Conservation (phyloP, 805 yeast genomes). For the Wickerhamomyces pijperi region DNA sequence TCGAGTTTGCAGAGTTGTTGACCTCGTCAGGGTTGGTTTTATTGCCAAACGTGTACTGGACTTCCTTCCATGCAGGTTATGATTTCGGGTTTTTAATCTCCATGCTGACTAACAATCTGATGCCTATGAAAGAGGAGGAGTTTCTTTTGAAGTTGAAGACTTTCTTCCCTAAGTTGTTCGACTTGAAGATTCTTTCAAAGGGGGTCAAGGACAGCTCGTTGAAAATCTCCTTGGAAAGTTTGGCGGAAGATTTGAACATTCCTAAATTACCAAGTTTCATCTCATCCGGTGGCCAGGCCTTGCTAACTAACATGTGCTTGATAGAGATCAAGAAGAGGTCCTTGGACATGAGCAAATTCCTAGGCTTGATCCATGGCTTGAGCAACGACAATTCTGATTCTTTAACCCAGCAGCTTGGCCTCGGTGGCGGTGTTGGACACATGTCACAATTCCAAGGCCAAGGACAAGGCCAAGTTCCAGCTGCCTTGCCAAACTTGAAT, state of each 20-base stretch:
- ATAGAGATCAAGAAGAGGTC: constrained; percentile 34
- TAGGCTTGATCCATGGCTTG: constrained; percentile 44
- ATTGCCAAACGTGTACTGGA: constrained; percentile 63
- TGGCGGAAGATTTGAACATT: constrained; percentile 62
- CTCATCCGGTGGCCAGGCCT: constrained; percentile 53
- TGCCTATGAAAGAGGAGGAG: constrained; percentile 75
- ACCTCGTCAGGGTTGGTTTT: constrained; percentile 80
- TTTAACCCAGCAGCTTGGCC: not conserved
- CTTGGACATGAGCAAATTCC: constrained; percentile 27
- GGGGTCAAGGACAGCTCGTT: constrained; percentile 7
- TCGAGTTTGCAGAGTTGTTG: constrained; percentile 73
- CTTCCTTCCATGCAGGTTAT: constrained; percentile 88
- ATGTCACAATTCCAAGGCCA: not conserved
- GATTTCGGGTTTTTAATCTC: constrained; percentile 86
- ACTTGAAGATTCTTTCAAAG: constrained; percentile 50
- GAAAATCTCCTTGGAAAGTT: constrained; percentile 43
- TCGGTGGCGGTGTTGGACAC: too few relatives aligned
- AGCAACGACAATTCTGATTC: constrained; percentile 14
- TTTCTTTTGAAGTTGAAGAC: constrained; percentile 59
- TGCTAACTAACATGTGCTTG: constrained; percentile 53
- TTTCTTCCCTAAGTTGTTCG: constrained; percentile 77
- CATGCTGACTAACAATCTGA: constrained; percentile 57
- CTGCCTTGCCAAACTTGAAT: not conserved
- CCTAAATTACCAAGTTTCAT: constrained; percentile 45
- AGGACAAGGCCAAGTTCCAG: not conserved